Conservation (phyloP, 108 stramenopile genomes). For the Cylindrotheca closterium region DNA sequence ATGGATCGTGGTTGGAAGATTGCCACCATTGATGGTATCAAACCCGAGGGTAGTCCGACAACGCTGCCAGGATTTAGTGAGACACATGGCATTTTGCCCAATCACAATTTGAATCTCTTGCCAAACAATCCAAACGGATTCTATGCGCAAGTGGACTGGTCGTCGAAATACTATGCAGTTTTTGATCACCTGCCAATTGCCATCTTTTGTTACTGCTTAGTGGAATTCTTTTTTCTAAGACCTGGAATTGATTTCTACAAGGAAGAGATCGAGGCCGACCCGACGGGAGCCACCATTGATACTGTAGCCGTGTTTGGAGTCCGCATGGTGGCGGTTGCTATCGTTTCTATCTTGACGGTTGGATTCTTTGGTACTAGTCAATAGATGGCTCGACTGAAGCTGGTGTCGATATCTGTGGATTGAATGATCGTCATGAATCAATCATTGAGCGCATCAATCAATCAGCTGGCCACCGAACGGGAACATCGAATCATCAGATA, state of each 20-base stretch:
- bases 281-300: conserved; percentile 26
- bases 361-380: conserved; percentile 3
- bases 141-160: conserved; percentile 23
- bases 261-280: conserved; percentile 50
- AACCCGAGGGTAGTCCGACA: neutral
- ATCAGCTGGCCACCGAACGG: too few relatives aligned
- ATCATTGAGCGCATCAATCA: too few relatives aligned
- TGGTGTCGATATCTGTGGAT: neutral
- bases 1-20: conserved; percentile 24
- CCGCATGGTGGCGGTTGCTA: conserved; percentile 24
- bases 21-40: conserved; percentile 8
- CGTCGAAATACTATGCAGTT: conserved; percentile 23
- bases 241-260: conserved; percentile 46
- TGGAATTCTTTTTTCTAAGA: conserved; percentile 49
- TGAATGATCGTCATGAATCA: neutral
- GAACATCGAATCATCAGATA: too few relatives aligned
- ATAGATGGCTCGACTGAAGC: too few relatives aligned
- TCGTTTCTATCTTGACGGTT: conserved; percentile 24
- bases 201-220: conserved; percentile 39
- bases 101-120: neutral
- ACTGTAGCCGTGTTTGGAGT: conserved; percentile 22
- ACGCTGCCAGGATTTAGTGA: conserved; percentile 32
- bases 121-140: conserved; percentile 12
- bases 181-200: conserved; percentile 35
- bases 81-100: conserved; percentile 14